Conservation (phyloP, 192 early-diverging fungal species). For the Coemansia sp. region DNA sequence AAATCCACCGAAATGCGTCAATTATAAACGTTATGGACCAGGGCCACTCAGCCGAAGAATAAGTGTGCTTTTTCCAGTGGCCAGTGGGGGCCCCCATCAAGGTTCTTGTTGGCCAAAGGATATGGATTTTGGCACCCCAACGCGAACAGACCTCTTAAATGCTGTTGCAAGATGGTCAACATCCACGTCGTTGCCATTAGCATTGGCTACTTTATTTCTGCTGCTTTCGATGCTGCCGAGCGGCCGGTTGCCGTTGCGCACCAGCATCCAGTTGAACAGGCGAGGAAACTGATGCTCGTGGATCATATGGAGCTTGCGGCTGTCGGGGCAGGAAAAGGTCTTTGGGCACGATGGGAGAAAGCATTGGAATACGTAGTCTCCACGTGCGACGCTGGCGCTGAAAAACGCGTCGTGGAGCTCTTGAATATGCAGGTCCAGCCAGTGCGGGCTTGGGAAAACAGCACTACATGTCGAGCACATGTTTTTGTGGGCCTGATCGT, state of each 20-base stretch:
- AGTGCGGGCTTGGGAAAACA: slow-evolving; percentile 46
- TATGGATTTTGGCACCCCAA: slow-evolving; percentile 30
- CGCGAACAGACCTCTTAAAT: slow-evolving; percentile 29
- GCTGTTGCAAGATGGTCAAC: slow-evolving; percentile 31
- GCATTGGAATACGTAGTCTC: slow-evolving; percentile 34
- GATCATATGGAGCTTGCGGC: slow-evolving; percentile 45
- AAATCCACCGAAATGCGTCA: not conserved
- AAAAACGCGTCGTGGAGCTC: slow-evolving; percentile 52
- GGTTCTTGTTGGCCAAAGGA: slow-evolving; percentile 29
- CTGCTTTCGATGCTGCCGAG: not conserved
- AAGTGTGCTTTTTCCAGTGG: not conserved
- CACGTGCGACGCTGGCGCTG: slow-evolving; percentile 22
- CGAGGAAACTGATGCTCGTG: slow-evolving; percentile 33
- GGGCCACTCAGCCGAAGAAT: not conserved
- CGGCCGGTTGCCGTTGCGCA: slow-evolving; percentile 21
- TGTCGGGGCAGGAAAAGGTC: slow-evolving; percentile 22
- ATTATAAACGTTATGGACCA: not conserved
- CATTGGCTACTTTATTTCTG: too few relatives aligned
- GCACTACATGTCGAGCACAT: slow-evolving; percentile 28
- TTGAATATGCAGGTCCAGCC: slow-evolving; percentile 54
- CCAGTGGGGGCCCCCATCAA: too few relatives aligned
- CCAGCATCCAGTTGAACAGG: slow-evolving; percentile 42
- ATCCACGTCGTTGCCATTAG: slow-evolving; percentile 16
- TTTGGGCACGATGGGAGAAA: slow-evolving; percentile 27
- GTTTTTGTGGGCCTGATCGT: slow-evolving; percentile 48